Evolutionary conservation across 2,329 filamentous ascomycete genomes (phyloP).

Genomic region (Apiospora kogelbergensis): DNA sequence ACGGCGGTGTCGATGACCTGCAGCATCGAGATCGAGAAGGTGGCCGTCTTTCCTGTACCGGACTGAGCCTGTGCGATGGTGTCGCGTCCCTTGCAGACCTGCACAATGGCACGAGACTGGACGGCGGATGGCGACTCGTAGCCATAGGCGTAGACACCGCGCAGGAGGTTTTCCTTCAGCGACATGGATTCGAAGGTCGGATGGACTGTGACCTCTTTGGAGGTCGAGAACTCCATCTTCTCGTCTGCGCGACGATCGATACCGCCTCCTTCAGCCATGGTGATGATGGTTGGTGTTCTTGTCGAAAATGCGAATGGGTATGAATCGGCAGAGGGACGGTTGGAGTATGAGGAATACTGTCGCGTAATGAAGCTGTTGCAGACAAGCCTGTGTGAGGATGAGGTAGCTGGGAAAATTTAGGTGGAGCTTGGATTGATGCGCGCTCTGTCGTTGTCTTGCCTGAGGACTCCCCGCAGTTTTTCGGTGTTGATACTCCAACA

Average conservation of each 20-base stretch:
- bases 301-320: background rate
- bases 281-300: conserved; percentile 33
- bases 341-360: background rate
- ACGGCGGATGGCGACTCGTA: conserved; percentile 97
- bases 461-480: background rate
- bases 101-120: conserved; percentile 90
- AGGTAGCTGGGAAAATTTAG: conserved; percentile 7
- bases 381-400: background rate
- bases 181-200: conserved; percentile 96
- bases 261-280: conserved; percentile 77
- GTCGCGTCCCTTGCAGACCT: conserved; percentile 94
- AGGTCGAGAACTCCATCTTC: conserved; percentile 97
- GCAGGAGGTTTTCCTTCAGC: conserved; percentile 93
- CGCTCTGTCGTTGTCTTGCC: background rate
- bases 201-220: conserved; percentile 94
- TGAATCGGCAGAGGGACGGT: background rate
- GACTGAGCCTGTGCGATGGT: conserved; percentile 97
- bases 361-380: conserved; percentile 2
- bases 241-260: conserved; percentile 93
- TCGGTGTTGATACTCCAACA: background rate
- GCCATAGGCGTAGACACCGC: conserved; percentile 96
- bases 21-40: conserved; percentile 92
- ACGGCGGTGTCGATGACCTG: conserved; percentile 94
- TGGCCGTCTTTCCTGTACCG: conserved; percentile 95
- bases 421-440: background rate